Evolutionary conservation across 495 filamentous ascomycete species (phyloP), one percentile per base, ranked within the genome.

Genomic region (Chaetomium cochliodes): DNA sequence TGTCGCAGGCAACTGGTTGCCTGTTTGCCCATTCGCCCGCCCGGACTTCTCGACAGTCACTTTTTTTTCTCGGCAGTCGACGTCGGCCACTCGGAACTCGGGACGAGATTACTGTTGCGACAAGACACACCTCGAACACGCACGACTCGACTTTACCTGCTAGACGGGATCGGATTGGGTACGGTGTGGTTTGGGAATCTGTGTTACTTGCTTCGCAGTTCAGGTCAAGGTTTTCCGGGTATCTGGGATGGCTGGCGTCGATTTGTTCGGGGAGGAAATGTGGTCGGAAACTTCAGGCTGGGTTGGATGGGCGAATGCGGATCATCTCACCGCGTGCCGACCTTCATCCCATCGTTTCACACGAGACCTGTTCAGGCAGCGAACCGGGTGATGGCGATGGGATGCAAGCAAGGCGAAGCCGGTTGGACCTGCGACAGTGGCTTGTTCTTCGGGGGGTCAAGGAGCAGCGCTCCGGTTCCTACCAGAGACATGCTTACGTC

Each of bases 171-270:
- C 62, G 33, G 59, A 41, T 18, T 28, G 25, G 20, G 42, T 20
- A 41, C 49, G 56, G 37, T 57, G 33, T 55, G n/a, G 25, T 55
- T 33, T 23, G 51, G 49, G 52, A 59, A 16, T 58, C 23, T 63
- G 52, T 62, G 47, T 54, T 49, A n/a, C 37, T 42, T 49, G 62
- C 62, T 51, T 61, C 70, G 72, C 58, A 76, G 72, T 62, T 73
- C 73, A 73, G 73, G 73, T 76, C 73, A 76, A 73, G 70, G 72
- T 71, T 73, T 70, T 62, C 62, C 64, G 60, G 12, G 44, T 41
- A 28, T 42, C 15, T 25, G 2, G 41, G 46, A 0, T 46, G 23
- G 26, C 53, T 53, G 39, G 55, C 44, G 18, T 42, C 30, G 54
- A 22, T 51, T 2, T 37, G 16, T 1, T 26, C 16, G 62, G 18